Conservation (phyloP, 2,329 filamentous ascomycete genomes). For the Epichloe hybrida region DNA sequence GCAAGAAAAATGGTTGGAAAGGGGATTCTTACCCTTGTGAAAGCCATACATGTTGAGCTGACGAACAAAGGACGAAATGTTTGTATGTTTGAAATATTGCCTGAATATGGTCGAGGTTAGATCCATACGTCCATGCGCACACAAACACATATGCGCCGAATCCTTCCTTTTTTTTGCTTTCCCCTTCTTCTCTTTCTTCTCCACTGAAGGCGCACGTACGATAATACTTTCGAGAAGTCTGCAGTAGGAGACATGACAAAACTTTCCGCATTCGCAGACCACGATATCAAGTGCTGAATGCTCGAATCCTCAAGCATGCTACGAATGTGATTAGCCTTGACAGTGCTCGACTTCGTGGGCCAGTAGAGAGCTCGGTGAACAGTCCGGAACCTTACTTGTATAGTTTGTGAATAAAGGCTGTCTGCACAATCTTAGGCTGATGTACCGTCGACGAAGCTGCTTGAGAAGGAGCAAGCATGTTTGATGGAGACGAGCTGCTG, state of each 20-base stretch:
- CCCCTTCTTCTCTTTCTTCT: no score
- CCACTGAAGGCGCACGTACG: slow-evolving; percentile 45
- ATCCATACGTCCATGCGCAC: not conserved
- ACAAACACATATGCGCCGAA: not conserved
- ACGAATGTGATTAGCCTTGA: not conserved
- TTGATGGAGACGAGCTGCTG: slow-evolving; percentile 16
- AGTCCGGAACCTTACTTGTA: slow-evolving; percentile 60
- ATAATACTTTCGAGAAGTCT: slow-evolving; percentile 95
- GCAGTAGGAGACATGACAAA: slow-evolving; percentile 98
- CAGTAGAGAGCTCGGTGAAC: not conserved
- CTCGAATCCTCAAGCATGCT: slow-evolving; percentile 93
- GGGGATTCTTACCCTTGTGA: slow-evolving; percentile 63
- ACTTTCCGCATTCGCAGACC: slow-evolving; percentile 86
- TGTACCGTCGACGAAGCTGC: slow-evolving; percentile 59
- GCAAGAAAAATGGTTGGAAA: not conserved
- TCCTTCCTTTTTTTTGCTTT: no score
- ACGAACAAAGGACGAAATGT: slow-evolving; percentile 94
- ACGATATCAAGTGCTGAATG: slow-evolving; percentile 93
- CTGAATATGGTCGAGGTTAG: slow-evolving; percentile 32
- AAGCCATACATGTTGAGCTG: slow-evolving; percentile 99
- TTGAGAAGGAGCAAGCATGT: slow-evolving; percentile 37
- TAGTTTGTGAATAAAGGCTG: slow-evolving; percentile 96
- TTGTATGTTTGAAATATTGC: slow-evolving; percentile 98
- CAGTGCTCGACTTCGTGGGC: not conserved
- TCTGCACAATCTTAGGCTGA: slow-evolving; percentile 95